Conservation (phyloP, 2,329 filamentous ascomycete species). For the Paecilomyces dactylethromorphus region DNA sequence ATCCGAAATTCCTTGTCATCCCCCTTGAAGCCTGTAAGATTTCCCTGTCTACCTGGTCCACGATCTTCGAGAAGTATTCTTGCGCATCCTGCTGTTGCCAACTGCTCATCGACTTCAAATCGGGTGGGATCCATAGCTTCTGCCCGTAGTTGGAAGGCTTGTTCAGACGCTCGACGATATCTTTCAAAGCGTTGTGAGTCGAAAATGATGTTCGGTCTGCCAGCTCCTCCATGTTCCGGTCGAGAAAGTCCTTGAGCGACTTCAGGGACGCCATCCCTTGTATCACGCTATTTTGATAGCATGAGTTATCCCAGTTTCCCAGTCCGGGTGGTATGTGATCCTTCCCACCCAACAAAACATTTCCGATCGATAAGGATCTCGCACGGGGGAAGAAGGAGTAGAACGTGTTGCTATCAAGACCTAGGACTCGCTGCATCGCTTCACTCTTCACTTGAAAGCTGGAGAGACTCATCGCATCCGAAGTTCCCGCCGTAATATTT, state of each 20-base stretch:
- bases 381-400: conserved; percentile 53
- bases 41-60: conserved; percentile 80
- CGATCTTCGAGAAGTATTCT: conserved; percentile 87
- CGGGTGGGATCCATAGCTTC: conserved; percentile 72
- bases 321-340: conserved; percentile 52
- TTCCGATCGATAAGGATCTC: conserved; percentile 51
- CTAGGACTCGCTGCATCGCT: conserved; percentile 57
- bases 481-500: conserved; percentile 36
- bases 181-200: conserved; percentile 52
- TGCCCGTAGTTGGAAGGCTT: conserved; percentile 63
- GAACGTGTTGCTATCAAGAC: conserved; percentile 53
- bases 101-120: conserved; percentile 86
- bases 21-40: conserved; percentile 47
- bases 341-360: conserved; percentile 27
- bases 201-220: conserved; percentile 30
- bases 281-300: conserved; percentile 94
- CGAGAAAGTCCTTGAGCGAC: conserved; percentile 62
- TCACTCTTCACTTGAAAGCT: conserved; percentile 54
- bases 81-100: conserved; percentile 97
- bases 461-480: conserved; percentile 26
- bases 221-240: conserved; percentile 31
- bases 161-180: conserved; percentile 65
- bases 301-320: conserved; percentile 90
- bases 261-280: conserved; percentile 74
- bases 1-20: conserved; percentile 37